Evolutionary conservation across 306 rosid species (phyloP), one percentile per base, ranked within the genome.

Genomic region (Alnus glutinosa): DNA sequence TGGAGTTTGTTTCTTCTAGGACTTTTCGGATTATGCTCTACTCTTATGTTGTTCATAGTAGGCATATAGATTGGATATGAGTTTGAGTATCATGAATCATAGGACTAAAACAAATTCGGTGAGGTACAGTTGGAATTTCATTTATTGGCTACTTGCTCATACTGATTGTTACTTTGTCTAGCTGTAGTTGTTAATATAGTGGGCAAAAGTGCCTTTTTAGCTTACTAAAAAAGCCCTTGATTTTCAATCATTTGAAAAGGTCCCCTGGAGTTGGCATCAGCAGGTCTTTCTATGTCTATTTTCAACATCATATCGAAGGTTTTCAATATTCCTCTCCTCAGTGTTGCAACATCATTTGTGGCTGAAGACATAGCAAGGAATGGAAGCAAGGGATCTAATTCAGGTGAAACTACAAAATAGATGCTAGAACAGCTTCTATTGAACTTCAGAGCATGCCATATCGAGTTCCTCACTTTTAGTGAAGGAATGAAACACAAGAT

Each of bases 301-400:
- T 95, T 95, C 83, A 95, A 93, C 87, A 90, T 93, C 78, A 64
- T 93, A 54, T 91, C 99, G 2, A 93, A 95, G 87, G 90, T 95
- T 19, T 95, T 95, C 78, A 95, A 95, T 59, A 91, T 95, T 70
- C 99, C 99, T 46, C 94, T 95, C 68, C 94, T 95, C 37, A 90
- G 99, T 78, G 94, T 95, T 55, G 90, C 99, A n/a, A 93, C 99
- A 51, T 93, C 99, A 72, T 95, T 95, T 83, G 99, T 95, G 74
- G 99, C 98, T 54, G 94, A 95, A 78, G 99, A 95, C 82, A 82
- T 95, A 67, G 88, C 97, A 44, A 91, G 87, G 77, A 37, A 64
- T 75, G 86, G 86, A 73, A 74, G 49, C 70, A 73, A 80, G 55
- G 74, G 63, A 59, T 83, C 93, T 84, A 37, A 75, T 84, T 86